Evolutionary conservation across 2,329 filamentous ascomycete species (phyloP).

Genomic region (Fusarium irregulare): DNA sequence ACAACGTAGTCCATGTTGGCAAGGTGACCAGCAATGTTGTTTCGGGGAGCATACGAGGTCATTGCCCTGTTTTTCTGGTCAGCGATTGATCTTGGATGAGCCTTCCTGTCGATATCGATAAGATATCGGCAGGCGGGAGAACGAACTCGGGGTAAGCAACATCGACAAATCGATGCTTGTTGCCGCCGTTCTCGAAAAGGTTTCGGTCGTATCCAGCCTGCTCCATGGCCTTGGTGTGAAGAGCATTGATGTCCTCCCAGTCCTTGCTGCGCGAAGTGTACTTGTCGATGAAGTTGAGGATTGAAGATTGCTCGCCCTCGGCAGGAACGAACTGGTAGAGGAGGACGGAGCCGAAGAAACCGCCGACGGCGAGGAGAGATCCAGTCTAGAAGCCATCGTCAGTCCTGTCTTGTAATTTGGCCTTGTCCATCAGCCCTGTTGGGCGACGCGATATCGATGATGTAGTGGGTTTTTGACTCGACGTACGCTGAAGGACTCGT

Average conservation of each 20-base stretch:
- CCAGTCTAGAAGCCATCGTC: constrained; percentile 54
- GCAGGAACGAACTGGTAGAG: constrained; percentile 63
- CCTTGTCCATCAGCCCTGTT: neutral
- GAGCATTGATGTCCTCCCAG: constrained; percentile 64
- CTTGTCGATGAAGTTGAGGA: constrained; percentile 60
- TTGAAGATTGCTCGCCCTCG: constrained; percentile 62
- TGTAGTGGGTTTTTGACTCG: constrained; percentile 46
- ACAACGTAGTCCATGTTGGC: constrained; percentile 66
- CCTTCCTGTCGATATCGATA: neutral
- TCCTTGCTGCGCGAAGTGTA: constrained; percentile 60
- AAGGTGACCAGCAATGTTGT: constrained; percentile 66
- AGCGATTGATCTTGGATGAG: constrained; percentile 19
- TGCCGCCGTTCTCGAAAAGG: constrained; percentile 60
- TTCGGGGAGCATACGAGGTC: constrained; percentile 60
- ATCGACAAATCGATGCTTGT: constrained; percentile 61
- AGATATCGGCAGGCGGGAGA: neutral
- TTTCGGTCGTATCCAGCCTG: constrained; percentile 69
- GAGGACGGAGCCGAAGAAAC: constrained; percentile 58
- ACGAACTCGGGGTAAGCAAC: constrained; percentile 70
- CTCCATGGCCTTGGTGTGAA: constrained; percentile 64
- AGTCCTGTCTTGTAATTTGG: constrained; percentile 22
- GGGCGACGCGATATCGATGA: constrained; percentile 18
- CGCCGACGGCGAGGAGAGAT: constrained; percentile 60
- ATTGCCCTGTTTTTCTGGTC: constrained; percentile 57
- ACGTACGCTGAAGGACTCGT: constrained; percentile 69